Evolutionary conservation across 176 grass and related monocot species (phyloP), one percentile per base, ranked within the genome.

Genomic region (Poa pratensis): DNA sequence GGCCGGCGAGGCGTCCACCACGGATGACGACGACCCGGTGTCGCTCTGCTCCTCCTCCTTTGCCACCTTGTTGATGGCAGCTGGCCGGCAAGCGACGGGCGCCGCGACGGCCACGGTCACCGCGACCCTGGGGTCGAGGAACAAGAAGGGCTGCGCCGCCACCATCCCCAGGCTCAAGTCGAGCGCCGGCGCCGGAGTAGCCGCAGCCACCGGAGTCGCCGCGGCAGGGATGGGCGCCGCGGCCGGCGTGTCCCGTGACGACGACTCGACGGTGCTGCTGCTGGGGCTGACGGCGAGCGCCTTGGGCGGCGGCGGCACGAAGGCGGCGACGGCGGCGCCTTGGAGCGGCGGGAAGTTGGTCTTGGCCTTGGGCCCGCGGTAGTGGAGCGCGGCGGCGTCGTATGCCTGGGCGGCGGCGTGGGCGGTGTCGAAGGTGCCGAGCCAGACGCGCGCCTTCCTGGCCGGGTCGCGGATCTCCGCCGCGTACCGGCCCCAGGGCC

Each of bases 381-480:
- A 95, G 85, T 90, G 92, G 85, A 95, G 82, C 58, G 96, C 91
- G 12, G 96, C 93, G 23, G 75, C 66, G 81, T 98, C 93, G 80
- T 98, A 98, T 16, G 96, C 96, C 30, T 86, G 84, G 20, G 96
- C 96, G 0, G 96, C 96, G 34, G 89, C 88, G 69, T 98, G 93
- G 76, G 96, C 93, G 45, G 96, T 92, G 86, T 98, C 92, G 81
- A 94, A 98, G 72, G 96, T 98, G 64, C 96, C 96, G n/a, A 98
- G 91, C 96, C 96, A 97, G 43, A 95, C 92, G 39, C 95, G 92
- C 1, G 86, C 88, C 87, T 95, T 95, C 87, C 84, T 88, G 1
- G 68, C 85, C 0, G 95, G 95, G 76, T 97, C 92, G 34, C 92
- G 90, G 86, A 97, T 97, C 86, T 97, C 95, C 48, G 95, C 95